A percentile compares a stretch with the other conserved stretches of the same genome.
Evolutionary conservation across 345 rosid genomes (phyloP).

Genomic region (Eucalyptus curtisii): DNA sequence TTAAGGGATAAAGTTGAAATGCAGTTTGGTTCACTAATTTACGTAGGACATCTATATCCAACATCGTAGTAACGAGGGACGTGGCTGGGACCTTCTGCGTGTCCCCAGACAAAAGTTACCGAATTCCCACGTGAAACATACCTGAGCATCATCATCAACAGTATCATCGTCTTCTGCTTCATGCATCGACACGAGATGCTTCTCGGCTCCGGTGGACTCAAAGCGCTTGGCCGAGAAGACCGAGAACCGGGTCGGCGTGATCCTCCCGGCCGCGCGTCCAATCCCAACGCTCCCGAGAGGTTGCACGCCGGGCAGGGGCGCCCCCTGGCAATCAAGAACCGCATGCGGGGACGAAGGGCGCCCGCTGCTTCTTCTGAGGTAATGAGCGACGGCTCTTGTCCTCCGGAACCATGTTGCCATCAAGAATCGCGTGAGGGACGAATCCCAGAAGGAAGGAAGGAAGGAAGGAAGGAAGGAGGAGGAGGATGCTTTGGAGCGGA

Average conservation of each 20-base stretch:
- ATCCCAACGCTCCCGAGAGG: background rate
- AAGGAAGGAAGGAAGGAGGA: background rate
- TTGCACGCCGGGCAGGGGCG: background rate
- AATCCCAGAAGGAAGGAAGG: too few species aligned
- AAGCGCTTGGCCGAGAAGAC: slow-evolving; percentile 2
- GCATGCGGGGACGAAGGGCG: background rate
- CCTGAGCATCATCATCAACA: slow-evolving; percentile 23
- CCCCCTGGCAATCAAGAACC: background rate
- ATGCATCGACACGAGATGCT: background rate
- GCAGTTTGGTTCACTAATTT: background rate
- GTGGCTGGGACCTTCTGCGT: background rate
- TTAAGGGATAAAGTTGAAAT: background rate
- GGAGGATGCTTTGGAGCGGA: background rate
- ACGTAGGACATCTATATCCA: background rate
- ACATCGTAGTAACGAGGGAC: background rate
- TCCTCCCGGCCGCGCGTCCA: background rate
- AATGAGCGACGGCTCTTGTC: background rate
- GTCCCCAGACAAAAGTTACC: background rate
- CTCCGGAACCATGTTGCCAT: background rate
- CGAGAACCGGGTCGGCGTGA: background rate
- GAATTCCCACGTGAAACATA: background rate
- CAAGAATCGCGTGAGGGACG: background rate
- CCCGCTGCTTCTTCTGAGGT: background rate
- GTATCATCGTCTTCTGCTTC: slow-evolving; percentile 1
- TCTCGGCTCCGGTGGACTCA: slow-evolving; percentile 26